phyloP scores from a whole-genome alignment of 306 rosid genomes.

The Malus sylvestris region DNA sequence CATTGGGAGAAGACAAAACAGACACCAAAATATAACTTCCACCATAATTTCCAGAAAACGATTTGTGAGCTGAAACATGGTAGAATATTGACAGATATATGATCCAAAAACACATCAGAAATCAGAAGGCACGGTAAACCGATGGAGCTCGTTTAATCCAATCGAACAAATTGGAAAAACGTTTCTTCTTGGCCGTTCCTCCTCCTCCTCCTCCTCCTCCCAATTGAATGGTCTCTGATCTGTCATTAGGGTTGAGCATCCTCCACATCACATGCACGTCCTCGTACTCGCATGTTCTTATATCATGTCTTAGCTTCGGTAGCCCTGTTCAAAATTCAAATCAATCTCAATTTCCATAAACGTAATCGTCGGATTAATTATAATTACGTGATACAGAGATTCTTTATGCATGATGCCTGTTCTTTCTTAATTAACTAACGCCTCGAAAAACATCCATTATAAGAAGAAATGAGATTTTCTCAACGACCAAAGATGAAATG shows the following conservation, averaged over 20 bases:
- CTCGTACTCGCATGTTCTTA: slow-evolving; percentile 60
- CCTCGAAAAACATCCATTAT: too few relatives aligned
- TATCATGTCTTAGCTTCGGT: slow-evolving; percentile 49
- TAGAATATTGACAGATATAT: background rate
- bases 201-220: background rate
- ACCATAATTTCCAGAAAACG: background rate
- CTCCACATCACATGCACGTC: slow-evolving; percentile 94
- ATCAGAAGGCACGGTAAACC: slow-evolving; percentile 20
- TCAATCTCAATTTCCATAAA: background rate
- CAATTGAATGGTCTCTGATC: slow-evolving; percentile 22
- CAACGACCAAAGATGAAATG: background rate
- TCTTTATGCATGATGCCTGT: too few relatives aligned
- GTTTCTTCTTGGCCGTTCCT: slow-evolving; percentile 17
- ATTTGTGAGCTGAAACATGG: too few relatives aligned
- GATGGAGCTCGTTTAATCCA: slow-evolving; percentile 61
- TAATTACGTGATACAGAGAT: background rate
- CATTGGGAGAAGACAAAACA: background rate
- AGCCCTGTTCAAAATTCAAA: slow-evolving; percentile 35
- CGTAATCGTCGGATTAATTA: background rate
- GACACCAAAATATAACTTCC: background rate
- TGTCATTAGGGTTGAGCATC: slow-evolving; percentile 53
- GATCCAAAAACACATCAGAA: background rate
- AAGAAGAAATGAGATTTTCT: too few relatives aligned
- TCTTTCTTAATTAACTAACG: too few relatives aligned
- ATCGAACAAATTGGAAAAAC: slow-evolving; percentile 28